phyloP scores from a whole-genome alignment of 192 early-diverging fungal species.

The Coemansia sp. region DNA sequence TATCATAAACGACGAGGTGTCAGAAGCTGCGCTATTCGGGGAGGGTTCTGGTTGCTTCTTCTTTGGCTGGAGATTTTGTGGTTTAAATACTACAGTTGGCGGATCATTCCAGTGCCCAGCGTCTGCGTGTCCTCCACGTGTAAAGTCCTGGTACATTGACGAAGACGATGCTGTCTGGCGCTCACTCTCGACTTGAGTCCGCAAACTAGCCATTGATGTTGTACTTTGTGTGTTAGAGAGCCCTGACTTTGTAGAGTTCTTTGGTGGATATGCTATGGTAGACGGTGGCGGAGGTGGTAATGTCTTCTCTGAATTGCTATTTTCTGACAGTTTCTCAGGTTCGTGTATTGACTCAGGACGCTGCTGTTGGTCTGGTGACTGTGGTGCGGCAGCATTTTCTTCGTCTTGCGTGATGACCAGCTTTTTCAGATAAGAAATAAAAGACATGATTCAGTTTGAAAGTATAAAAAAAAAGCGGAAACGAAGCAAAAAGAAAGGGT shows the following conservation, averaged over 20 bases:
- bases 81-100: conserved; percentile 44
- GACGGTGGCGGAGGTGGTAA: conserved; percentile 18
- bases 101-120: conserved; percentile 58
- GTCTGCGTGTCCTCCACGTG: conserved; percentile 39
- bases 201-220: conserved; percentile 27
- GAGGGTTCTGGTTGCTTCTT: conserved; percentile 4
- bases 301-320: conserved; percentile 1
- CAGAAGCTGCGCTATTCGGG: conserved; percentile 7
- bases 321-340: conserved; percentile 1
- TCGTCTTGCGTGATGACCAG: conserved; percentile 7
- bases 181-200: conserved; percentile 27
- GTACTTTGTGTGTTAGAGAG: conserved; percentile 1
- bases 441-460: conserved; percentile 11
- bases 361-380: conserved; percentile 7
- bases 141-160: conserved; percentile 48
- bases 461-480: not conserved
- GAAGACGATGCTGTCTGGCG: conserved; percentile 19
- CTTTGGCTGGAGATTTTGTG: conserved; percentile 6
- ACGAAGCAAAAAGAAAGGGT: conserved; percentile 4
- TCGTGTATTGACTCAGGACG: not conserved
- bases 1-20: conserved; percentile 27
- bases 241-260: not conserved
- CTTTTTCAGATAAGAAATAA: conserved; percentile 24
- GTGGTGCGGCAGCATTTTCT: not conserved
- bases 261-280: conserved; percentile 1